A percentile compares a stretch with the other conserved stretches of the same genome.
These are phyloP conservation scores for Amanita pseudoporphyria DNA, from an alignment of 768 basidiomycete species.

Conservation along the genomic window DNA sequence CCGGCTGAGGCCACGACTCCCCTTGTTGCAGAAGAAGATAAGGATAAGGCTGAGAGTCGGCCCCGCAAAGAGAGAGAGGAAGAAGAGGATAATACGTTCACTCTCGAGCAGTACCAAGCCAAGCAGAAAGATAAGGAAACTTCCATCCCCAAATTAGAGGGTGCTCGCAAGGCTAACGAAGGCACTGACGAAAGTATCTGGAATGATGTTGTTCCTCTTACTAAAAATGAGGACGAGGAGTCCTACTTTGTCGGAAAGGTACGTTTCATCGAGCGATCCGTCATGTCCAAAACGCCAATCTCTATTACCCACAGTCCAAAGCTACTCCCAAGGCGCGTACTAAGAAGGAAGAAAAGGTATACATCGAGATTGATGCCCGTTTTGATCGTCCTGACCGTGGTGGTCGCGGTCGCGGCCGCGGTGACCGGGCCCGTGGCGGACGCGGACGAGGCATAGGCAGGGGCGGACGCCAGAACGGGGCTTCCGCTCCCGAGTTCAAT, in stretches of 20 bases:
- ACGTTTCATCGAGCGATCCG: conserved; percentile 10
- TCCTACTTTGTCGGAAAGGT: conserved; percentile 92
- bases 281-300: not conserved
- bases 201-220: conserved; percentile 60
- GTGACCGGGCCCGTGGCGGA: conserved; percentile 34
- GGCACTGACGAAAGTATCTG: conserved; percentile 60
- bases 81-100: conserved; percentile 90
- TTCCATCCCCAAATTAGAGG: conserved; percentile 70
- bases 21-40: conserved; percentile 31
- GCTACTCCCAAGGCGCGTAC: conserved; percentile 51
- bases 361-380: conserved; percentile 84
- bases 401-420: conserved; percentile 33
- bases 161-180: conserved; percentile 70
- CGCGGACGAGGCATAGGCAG: conserved; percentile 35
- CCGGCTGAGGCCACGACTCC: conserved; percentile 15
- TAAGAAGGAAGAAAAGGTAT: conserved; percentile 88
- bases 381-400: conserved; percentile 78
- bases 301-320: conserved; percentile 40
- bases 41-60: conserved; percentile 28
- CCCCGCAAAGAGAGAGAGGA: conserved; percentile 55
- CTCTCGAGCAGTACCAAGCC: conserved; percentile 87
- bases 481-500: conserved; percentile 35
- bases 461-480: conserved; percentile 32
- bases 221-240: conserved; percentile 62
- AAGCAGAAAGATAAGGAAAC: conserved; percentile 60